Base-by-base conservation (phyloP, 164 flowering plant species). In the Umbilicus rupestris region DNA sequence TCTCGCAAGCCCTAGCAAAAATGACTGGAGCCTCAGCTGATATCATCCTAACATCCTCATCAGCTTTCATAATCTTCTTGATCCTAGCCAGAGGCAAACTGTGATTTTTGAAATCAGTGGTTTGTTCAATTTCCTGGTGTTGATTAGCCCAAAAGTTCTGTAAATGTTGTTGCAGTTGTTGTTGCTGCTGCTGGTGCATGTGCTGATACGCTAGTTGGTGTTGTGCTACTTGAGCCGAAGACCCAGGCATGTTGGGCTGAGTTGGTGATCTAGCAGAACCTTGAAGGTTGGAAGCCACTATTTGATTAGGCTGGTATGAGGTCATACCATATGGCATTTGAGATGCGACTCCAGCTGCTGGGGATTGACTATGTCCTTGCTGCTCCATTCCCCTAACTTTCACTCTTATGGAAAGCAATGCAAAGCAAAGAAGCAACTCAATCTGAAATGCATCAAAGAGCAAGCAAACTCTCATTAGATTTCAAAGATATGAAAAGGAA, bases 11-110 rank as follows among this genome's bases (percentile, higher is more conserved):
- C 72, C 84, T 79, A 31, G 95, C 85, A 70, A 88, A 85, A 22
- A 88, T 70, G 7, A 88, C 84, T 0, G 95, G 95, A 41, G 95
- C 95, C 74, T 88, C 95, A 0, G 95, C 91, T 30, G 95, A 84
- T 66, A 88, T 85, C 95, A 88, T 88, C 73, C 84, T 74, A 33
- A 88, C 95, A 75, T 88, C 89, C 72, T 88, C 95, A 62, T 88
- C 91, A 2, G 95, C 89, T 68, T 88, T 88, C 95, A 88, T 88
- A 45, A 88, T 86, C 75, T 86, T 86, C 78, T 88, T 88, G 69
- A 88, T 88, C 72, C 95, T 74, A 24, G 95, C 95, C 72, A 88
- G 71, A 22, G 95, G 95, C 58, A 88, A 73, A 76, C 84, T 84
- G 59, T 88, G 95, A 75, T 88, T 86, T 78, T 84, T 84, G 77